phyloP scores from a whole-genome alignment of 192 early-diverging fungal genomes.

The Umbelopsis sp. region DNA sequence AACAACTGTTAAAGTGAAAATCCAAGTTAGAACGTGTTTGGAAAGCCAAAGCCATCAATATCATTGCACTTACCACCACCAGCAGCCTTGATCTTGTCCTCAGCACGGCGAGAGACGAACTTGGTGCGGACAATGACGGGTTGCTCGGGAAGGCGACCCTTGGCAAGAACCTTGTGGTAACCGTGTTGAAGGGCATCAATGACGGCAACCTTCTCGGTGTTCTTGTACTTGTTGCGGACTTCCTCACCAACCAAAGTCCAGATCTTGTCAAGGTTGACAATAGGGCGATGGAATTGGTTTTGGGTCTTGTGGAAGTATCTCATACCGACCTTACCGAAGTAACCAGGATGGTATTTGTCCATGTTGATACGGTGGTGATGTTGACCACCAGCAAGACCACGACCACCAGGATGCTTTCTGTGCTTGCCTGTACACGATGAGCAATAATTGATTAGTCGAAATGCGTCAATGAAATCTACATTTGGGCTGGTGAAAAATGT shows the following conservation, averaged over 20 bases:
- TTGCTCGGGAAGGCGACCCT: conserved; percentile 83
- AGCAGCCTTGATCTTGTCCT: conserved; percentile 97
- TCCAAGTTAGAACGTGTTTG: neutral
- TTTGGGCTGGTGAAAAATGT: neutral
- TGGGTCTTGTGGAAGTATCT: conserved; percentile 95
- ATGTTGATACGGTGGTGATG: conserved; percentile 99
- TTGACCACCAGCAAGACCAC: conserved; percentile 99
- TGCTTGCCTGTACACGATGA: conserved; percentile 73
- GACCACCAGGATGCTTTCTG: conserved; percentile 98
- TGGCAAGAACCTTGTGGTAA: conserved; percentile 94
- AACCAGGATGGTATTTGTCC: conserved; percentile 99
- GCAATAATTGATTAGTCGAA: neutral
- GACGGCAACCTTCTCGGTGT: conserved; percentile 88
- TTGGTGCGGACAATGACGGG: conserved; percentile 96
- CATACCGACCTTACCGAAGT: conserved; percentile 99
- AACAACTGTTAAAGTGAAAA: conserved; percentile 32
- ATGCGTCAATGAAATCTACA: neutral
- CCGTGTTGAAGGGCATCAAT: conserved; percentile 83
- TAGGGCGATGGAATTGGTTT: conserved; percentile 80
- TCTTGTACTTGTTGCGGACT: conserved; percentile 76
- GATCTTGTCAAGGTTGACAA: conserved; percentile 92
- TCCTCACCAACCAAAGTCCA: conserved; percentile 88
- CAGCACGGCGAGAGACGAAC: conserved; percentile 86
- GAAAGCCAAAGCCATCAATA: neutral
- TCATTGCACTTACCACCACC: conserved; percentile 66